These are phyloP conservation scores for Leucocoprinus sp. DNA, from an alignment of 768 basidiomycete species.

Conservation along the genomic window DNA sequence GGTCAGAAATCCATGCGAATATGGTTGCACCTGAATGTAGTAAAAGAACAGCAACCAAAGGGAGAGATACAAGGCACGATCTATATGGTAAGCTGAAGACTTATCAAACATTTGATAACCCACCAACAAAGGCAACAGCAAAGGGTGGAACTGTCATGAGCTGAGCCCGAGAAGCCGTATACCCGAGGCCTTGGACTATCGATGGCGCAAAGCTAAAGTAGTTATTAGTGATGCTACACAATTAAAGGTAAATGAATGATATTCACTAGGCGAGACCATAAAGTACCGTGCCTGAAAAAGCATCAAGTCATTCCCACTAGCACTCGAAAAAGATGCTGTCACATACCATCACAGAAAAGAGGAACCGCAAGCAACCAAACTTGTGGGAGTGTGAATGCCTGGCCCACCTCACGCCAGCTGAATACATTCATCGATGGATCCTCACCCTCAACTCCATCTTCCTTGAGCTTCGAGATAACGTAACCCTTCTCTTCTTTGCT, in stretches of 20 bases:
- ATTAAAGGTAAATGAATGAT: background rate
- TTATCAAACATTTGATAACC: too few relatives aligned
- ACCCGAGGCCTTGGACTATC: constrained; percentile 58
- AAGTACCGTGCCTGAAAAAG: constrained; percentile 30
- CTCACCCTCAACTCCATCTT: constrained; percentile 30
- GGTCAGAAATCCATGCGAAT: constrained; percentile 43
- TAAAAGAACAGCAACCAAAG: background rate
- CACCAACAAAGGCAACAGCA: constrained; percentile 39
- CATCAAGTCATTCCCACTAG: background rate
- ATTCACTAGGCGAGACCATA: constrained; percentile 44
- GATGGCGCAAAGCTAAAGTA: constrained; percentile 57
- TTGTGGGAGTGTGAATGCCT: constrained; percentile 43
- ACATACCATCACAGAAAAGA: constrained; percentile 45
- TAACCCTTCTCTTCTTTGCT: constrained; percentile 40
- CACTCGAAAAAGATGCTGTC: background rate
- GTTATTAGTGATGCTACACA: background rate
- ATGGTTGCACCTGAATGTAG: constrained; percentile 23
- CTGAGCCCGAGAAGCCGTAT: constrained; percentile 43
- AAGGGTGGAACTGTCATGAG: constrained; percentile 58
- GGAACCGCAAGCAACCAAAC: constrained; percentile 41
- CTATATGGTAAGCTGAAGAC: too few relatives aligned
- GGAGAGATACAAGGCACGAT: background rate
- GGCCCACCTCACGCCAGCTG: constrained; percentile 48
- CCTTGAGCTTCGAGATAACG: constrained; percentile 30
- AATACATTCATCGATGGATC: constrained; percentile 35